Evolutionary conservation across 306 rosid genomes (phyloP).

Genomic region (Prunus davidiana): DNA sequence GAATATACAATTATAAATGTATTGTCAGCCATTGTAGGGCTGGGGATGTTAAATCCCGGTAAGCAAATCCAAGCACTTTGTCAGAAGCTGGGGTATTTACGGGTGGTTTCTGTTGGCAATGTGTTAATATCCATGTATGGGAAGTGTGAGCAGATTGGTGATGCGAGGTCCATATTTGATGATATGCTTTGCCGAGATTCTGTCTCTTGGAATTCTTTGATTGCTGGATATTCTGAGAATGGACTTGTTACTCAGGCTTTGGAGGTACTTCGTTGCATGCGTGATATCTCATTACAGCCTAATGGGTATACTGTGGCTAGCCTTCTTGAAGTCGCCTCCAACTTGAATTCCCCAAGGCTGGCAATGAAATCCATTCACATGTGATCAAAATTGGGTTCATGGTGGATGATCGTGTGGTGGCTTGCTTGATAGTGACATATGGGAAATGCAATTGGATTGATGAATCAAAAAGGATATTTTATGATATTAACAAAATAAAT

Average conservation of each 20-base stretch:
- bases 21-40: background rate
- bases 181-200: conserved; percentile 9
- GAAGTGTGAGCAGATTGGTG: conserved; percentile 3
- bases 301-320: conserved; percentile 10
- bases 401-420: conserved; percentile 5
- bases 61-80: conserved; percentile 25
- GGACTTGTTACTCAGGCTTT: conserved; percentile 2
- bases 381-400: conserved; percentile 7
- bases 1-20: conserved; percentile 6
- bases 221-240: conserved; percentile 5
- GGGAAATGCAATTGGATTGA: background rate
- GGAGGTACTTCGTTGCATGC: background rate
- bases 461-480: conserved; percentile 5
- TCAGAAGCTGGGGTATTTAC: background rate
- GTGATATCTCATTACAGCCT: conserved; percentile 6
- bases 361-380: conserved; percentile 12
- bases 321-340: conserved; percentile 10
- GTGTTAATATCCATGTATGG: conserved; percentile 11
- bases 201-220: conserved; percentile 21
- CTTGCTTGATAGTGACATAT: conserved; percentile 11
- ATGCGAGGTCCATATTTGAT: conserved; percentile 8
- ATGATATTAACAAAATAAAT: background rate
- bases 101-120: conserved; percentile 7
- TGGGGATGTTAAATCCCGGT: background rate
- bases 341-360: background rate